Percentiles rank a stretch among this genome's conserved stretches.
Conservation (phyloP, 2,329 filamentous ascomycete genomes). For the Fusarium sp. region DNA sequence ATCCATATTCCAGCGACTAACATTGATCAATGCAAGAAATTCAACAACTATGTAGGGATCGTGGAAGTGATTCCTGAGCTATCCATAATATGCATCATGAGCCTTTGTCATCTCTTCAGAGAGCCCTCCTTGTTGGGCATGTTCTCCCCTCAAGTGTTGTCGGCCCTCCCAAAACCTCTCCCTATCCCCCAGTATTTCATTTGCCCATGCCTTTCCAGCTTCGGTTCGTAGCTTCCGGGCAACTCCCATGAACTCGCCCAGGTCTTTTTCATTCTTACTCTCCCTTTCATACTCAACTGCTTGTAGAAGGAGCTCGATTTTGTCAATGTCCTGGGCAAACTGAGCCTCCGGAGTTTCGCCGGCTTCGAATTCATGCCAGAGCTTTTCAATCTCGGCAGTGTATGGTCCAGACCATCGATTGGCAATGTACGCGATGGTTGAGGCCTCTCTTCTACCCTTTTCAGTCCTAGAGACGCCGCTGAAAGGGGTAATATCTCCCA, state of each 20-base stretch:
- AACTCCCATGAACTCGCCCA: constrained; percentile 87
- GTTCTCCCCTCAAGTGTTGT: constrained; percentile 56
- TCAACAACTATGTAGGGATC: not conserved
- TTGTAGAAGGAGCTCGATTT: constrained; percentile 92
- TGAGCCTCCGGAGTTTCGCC: constrained; percentile 80
- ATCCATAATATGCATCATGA: constrained; percentile 33
- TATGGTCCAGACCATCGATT: constrained; percentile 70
- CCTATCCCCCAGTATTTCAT: constrained; percentile 77
- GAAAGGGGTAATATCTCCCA: constrained; percentile 96
- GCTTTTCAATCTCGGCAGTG: constrained; percentile 73
- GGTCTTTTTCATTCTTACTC: constrained; percentile 69
- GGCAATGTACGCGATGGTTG: constrained; percentile 91
- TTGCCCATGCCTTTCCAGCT: constrained; percentile 82
- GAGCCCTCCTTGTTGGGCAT: constrained; percentile 51
- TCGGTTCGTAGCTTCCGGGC: constrained; percentile 73
- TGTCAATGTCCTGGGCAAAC: constrained; percentile 96
- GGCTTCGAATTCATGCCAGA: constrained; percentile 97
- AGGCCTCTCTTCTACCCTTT: constrained; percentile 84
- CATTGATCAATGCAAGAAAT: too few species aligned
- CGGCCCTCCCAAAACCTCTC: constrained; percentile 72
- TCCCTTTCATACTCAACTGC: constrained; percentile 95
- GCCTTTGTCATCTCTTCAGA: constrained; percentile 36
- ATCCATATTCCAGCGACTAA: not conserved
- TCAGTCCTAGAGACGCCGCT: constrained; percentile 87
- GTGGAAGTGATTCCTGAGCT: not conserved